Evolutionary conservation across 2,329 filamentous ascomycete genomes (phyloP), one percentile per base, ranked within the genome.

Genomic region (Aspergillus spinulosporus): DNA sequence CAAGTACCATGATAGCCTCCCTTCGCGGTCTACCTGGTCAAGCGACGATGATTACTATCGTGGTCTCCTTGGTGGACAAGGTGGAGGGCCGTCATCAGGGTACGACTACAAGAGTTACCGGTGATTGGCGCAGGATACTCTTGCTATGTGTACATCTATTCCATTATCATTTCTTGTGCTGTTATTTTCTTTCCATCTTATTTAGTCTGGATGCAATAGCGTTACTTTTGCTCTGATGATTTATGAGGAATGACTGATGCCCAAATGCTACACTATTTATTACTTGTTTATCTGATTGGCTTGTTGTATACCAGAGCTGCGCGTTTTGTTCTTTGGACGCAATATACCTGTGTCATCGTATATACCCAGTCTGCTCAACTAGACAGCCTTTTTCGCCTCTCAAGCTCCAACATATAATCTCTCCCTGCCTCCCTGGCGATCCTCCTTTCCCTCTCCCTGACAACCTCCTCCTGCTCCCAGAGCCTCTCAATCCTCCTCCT

Each of bases 41-140:
- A 64, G 55, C 42, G 72, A 72, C 14, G 73, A 76, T 26, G 72
- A 75, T n/a, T 75, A 74, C 63, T 75, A 76, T 54, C 69, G 73
- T 28, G 68, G 70, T 4, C 49, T 68, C 47, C 59, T 68, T 31
- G 68, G 67, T 52, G 66, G 68, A 34, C 67, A 70, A 36, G 68
- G 65, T 49, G 62, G 61, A 56, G 65, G 64, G 28, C 62, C 62
- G 31, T 62, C 59, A 5, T 52, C 54, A 8, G 59, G 62, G 3
- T 64, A 67, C 32, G 62, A 69, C 29, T 66, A 69, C 49, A 71
- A 69, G 58, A 60, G 62, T 14, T 71, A 70, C 46, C 59, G 64
- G 29, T 72, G 48, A 64, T 32, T 39, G 47, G 44, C 21, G 39
- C 36, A 29, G 45, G 31, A 37, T 31, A 31, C 9, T 43, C 29